Base-by-base conservation (phyloP, 2,329 filamentous ascomycete species). In the Sporothrix pallida region DNA sequence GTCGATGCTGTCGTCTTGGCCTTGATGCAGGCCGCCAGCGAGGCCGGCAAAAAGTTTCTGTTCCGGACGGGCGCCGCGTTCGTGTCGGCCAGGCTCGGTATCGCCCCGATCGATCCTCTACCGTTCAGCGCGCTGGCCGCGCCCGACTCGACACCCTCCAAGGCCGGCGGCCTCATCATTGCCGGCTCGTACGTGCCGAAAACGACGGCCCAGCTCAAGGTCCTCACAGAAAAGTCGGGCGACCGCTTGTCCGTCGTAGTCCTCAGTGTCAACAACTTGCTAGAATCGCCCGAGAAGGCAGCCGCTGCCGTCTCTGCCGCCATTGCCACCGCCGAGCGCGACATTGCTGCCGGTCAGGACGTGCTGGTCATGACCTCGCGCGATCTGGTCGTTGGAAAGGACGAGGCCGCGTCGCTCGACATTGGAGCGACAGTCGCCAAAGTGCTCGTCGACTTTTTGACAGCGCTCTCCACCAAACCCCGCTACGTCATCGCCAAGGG, bases 291-390 rank as follows among this genome's bases (percentile, higher is more conserved):
- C 0, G 31, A 10, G 8, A 12, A 76, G 79, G 0, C 78, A 79
- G 1, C 58, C 74, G 0, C 46, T 3, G 63, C 26, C 13, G 70
- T 67, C 8, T n/a, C 13, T 2, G 13, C 37, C 9, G 70, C 63
- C 78, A 81, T 0, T 0, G 80, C 80, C 3, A 77, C 83, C 1
- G 83, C 84, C 0, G 83, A 85, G 1, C 72, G 79, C 0, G 76
- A 83, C 58, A 82, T 89, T 7, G 76, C 78, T 1, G 76, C 80
- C 1, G 86, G 87, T 0, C 81, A 84, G 52, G 87, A 90, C 69
- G 86, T 88, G 0, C 80, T 90, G 0, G 80, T 90, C 48, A 90
- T 90, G 87, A 90, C 88, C 0, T 88, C 86, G 52, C 83, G 88
- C 0, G 83, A 85, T 50, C 79, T 90, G 0, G 70, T 68, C 5